Base-by-base conservation (phyloP, 2,329 filamentous ascomycete species). In the Chrysoporthe austroafricana region DNA sequence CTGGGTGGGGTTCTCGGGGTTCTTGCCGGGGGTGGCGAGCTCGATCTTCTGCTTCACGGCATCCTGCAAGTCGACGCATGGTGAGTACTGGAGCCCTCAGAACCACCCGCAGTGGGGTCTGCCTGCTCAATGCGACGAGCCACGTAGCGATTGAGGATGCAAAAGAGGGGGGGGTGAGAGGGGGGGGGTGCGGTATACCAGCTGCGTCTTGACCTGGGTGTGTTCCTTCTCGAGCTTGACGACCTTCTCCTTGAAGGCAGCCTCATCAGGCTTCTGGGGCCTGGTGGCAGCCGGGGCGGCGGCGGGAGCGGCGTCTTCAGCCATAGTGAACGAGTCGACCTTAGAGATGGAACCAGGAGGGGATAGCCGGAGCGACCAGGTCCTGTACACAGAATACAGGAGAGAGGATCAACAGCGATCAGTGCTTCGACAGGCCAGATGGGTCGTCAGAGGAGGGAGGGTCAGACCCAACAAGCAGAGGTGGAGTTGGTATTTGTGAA, bases 1-100 rank as follows among this genome's bases (percentile, higher is more conserved):
- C 76, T 89, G 90, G 70, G 87, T 84, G 16, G 95, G 93, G 44
- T 88, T 93, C 77, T 95, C 93, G 82, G 92, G 86, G 79, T 85
- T 85, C 81, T 87, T 88, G 81, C 80, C 91, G 60, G 93, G 92
- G 76, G 90, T 86, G 69, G 92, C 92, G 72, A 90, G 84, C 68
- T 97, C 94, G 77, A 98, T 88, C 84, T 97, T 97, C 78, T 90
- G 87, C 82, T 94, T 95, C 82, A 96, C 85, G 72, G 90, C 90
- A 77, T 92, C 94, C 95, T 98, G 77, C n/a, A 71, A 70, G 13
- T 32, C 43, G 43, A 52, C 13, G 32, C 52, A 66, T 62, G 44
- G 39, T 62, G 16, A 67, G 65, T 34, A 6, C 3, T 11, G n/a
- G 26, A 26, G 18, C 13, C 11, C 36, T 26, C n/a, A 14, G 26